Evolutionary conservation across 1,284 basidiomycete species (phyloP).

Genomic region (Ceraceosorus guamensis): DNA sequence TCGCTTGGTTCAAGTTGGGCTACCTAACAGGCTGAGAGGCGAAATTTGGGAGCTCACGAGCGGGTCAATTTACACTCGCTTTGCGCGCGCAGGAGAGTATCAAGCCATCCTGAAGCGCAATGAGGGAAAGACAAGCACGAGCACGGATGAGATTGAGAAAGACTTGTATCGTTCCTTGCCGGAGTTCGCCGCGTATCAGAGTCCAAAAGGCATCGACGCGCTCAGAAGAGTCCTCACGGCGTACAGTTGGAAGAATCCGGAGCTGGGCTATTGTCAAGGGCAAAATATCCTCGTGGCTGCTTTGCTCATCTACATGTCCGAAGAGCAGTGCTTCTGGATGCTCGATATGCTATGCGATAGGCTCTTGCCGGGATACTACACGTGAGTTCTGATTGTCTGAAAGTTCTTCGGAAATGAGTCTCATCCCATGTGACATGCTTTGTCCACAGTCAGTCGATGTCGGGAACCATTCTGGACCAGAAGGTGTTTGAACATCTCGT

Average conservation of each 20-base stretch:
- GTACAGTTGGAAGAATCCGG: constrained; percentile 94
- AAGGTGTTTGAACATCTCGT: constrained; percentile 97
- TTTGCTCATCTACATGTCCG: constrained; percentile 73
- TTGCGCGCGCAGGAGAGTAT: constrained; percentile 78
- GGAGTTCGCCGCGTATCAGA: constrained; percentile 45
- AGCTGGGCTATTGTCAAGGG: constrained; percentile 53
- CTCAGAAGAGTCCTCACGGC: constrained; percentile 87
- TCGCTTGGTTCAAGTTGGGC: constrained; percentile 88
- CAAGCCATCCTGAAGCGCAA: constrained; percentile 71
- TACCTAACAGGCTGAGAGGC: constrained; percentile 87
- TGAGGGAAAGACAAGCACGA: constrained; percentile 70
- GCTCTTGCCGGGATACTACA: constrained; percentile 92
- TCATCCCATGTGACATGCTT: not conserved
- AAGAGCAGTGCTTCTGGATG: constrained; percentile 97
- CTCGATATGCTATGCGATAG: constrained; percentile 91
- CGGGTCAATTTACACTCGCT: constrained; percentile 81
- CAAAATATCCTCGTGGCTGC: constrained; percentile 61
- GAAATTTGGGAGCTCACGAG: constrained; percentile 98
- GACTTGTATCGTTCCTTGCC: constrained; percentile 69
- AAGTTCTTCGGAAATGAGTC: not conserved
- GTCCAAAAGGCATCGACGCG: constrained; percentile 51
- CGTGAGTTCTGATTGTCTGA: constrained; percentile 50
- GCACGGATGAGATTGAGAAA: constrained; percentile 98
- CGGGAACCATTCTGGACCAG: constrained; percentile 93
- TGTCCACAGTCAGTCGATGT: constrained; percentile 86